Evolutionary conservation across 371 early-diverging fungal genomes (phyloP).

Genomic region (Rhizopus stolonifer): DNA sequence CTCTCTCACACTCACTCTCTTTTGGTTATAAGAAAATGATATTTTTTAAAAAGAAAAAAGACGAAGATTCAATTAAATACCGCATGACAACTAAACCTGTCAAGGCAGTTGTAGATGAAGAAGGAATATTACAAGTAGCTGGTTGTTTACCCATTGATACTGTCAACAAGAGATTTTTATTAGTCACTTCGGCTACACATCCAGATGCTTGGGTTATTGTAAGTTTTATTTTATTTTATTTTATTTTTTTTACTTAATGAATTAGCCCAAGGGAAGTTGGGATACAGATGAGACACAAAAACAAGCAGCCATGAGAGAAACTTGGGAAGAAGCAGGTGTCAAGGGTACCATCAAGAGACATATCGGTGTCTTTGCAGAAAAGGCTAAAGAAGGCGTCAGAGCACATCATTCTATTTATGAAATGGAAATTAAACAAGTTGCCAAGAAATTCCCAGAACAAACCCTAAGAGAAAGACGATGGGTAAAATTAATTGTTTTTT

Average conservation of each 20-base stretch:
- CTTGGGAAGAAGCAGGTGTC: conserved; percentile 62
- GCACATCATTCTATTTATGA: conserved; percentile 53
- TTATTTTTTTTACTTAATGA: neutral
- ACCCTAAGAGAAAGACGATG: conserved; percentile 53
- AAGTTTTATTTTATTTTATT: conserved; percentile 4
- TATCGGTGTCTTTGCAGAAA: conserved; percentile 51
- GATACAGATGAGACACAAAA: conserved; percentile 57
- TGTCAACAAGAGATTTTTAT: conserved; percentile 39
- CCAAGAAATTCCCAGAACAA: conserved; percentile 55
- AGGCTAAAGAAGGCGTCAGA: conserved; percentile 40
- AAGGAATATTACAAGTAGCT: conserved; percentile 43
- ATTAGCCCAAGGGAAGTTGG: conserved; percentile 61
- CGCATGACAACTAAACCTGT: conserved; percentile 30
- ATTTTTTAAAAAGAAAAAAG: conserved; percentile 4
- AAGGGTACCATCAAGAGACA: conserved; percentile 46
- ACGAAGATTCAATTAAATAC: conserved; percentile 14
- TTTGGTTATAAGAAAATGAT: neutral
- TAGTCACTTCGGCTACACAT: conserved; percentile 47
- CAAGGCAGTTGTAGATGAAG: conserved; percentile 33
- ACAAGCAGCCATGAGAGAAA: conserved; percentile 57
- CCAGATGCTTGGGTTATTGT: conserved; percentile 50
- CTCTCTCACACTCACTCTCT: neutral
- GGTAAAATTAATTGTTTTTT: conserved; percentile 28
- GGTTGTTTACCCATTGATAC: conserved; percentile 58
- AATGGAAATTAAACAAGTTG: conserved; percentile 53